Evolutionary conservation across 768 basidiomycete genomes (phyloP).

Genomic region (Mycena leptocephala): DNA sequence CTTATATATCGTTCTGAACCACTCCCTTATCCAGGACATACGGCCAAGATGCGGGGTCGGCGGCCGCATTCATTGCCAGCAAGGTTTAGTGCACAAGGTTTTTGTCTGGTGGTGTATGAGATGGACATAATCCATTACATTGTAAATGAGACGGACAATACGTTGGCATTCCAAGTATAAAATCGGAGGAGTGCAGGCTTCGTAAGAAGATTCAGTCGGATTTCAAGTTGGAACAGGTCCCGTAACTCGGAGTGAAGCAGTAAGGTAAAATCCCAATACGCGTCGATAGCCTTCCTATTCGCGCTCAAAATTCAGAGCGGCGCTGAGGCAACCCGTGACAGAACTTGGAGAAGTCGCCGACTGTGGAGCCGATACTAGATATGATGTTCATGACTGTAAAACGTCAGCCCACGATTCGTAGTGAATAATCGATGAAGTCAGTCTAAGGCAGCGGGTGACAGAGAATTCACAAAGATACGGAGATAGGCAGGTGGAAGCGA

Average conservation of each 20-base stretch:
- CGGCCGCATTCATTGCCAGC: constrained; percentile 32
- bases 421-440: neutral
- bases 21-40: constrained; percentile 20
- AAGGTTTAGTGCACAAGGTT: constrained; percentile 15
- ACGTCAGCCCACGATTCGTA: no score
- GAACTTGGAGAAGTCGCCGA: no score
- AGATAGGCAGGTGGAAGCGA: neutral
- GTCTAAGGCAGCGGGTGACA: neutral
- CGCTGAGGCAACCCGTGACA: no score
- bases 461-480: neutral
- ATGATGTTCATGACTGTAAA: no score
- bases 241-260: no score
- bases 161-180: neutral
- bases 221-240: no score
- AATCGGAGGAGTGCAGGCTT: neutral
- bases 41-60: constrained; percentile 22
- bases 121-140: neutral
- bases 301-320: no score
- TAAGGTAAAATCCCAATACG: no score
- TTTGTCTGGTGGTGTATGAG: neutral
- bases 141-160: neutral
- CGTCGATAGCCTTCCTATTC: no score
- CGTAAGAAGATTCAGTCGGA: no score
- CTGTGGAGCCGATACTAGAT: no score
- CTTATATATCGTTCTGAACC: neutral